These are phyloP conservation scores for Apiotrichum montevideense DNA, from an alignment of 1,284 basidiomycete genomes.

Conservation along the genomic window DNA sequence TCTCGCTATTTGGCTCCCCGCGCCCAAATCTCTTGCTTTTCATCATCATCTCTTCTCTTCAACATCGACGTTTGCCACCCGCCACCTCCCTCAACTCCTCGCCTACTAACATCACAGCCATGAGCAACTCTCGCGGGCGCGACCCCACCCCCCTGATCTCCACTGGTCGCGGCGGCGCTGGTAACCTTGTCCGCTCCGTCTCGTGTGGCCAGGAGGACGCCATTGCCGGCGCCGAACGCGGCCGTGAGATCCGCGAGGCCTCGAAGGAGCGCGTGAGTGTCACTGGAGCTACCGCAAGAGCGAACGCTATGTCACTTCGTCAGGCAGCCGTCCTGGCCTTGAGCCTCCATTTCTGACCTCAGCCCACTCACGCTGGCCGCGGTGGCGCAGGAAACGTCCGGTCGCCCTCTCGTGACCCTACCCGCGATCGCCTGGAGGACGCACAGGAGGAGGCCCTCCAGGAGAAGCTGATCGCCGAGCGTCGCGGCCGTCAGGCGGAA, in stretches of 20 bases:
- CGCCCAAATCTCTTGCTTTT: no score
- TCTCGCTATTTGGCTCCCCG: no score
- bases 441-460: slow-evolving; percentile 39
- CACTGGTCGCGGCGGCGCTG: slow-evolving; percentile 45
- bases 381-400: slow-evolving; percentile 47
- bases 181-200: slow-evolving; percentile 43
- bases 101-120: slow-evolving; percentile 8
- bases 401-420: slow-evolving; percentile 36
- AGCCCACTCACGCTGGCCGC: slow-evolving; percentile 45
- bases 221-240: slow-evolving; percentile 34
- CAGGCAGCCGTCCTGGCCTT: no score
- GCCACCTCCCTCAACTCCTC: background rate
- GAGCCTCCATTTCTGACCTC: background rate
- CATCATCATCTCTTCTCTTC: background rate
- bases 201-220: slow-evolving; percentile 34
- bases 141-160: slow-evolving; percentile 25
- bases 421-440: slow-evolving; percentile 24
- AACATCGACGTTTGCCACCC: background rate
- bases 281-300: no score
- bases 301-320: no score
- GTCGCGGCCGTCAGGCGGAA: slow-evolving; percentile 39
- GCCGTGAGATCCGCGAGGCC: slow-evolving; percentile 29
- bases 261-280: slow-evolving; percentile 31
- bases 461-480: slow-evolving; percentile 40
- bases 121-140: slow-evolving; percentile 16